Evolutionary conservation across 352 stramenopile species (phyloP).

Genomic region (Phytophthora europaea): DNA sequence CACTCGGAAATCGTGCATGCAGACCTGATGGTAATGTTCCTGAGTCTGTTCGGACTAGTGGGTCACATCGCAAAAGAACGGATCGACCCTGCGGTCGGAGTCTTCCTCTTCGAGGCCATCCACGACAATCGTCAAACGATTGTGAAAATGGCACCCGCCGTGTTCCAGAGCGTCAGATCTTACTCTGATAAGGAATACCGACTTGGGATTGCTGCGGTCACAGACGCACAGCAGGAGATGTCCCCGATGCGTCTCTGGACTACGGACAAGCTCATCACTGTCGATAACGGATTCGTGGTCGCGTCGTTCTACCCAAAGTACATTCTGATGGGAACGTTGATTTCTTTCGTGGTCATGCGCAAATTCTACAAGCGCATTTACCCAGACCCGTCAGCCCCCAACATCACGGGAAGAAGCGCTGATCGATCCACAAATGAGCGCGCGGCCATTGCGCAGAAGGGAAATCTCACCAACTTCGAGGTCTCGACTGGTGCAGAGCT

Average conservation of each 20-base stretch:
- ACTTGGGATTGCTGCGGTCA: conserved; percentile 39
- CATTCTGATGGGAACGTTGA: conserved; percentile 33
- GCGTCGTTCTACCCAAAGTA: conserved; percentile 42
- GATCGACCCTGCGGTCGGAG: conserved; percentile 35
- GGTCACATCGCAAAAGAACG: conserved; percentile 38
- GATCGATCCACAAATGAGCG: conserved; percentile 41
- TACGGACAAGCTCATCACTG: conserved; percentile 31
- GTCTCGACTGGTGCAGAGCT: conserved; percentile 46
- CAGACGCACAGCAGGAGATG: conserved; percentile 26
- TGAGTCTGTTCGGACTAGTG: conserved; percentile 37
- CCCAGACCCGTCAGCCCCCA: conserved; percentile 36
- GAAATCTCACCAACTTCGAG: conserved; percentile 52
- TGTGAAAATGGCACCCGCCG: conserved; percentile 26
- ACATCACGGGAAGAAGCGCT: conserved; percentile 30
- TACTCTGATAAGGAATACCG: conserved; percentile 40
- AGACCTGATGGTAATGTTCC: conserved; percentile 53
- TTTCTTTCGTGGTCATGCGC: conserved; percentile 30
- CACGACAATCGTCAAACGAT: conserved; percentile 39
- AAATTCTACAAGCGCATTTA: conserved; percentile 43
- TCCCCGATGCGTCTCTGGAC: conserved; percentile 46
- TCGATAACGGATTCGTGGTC: conserved; percentile 36
- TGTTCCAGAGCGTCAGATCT: conserved; percentile 17
- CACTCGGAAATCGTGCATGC: conserved; percentile 46
- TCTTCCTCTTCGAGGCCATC: conserved; percentile 37
- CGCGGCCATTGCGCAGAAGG: conserved; percentile 32